Base-by-base conservation (phyloP, 1,284 basidiomycete species). In the Chalciporus sp. region DNA sequence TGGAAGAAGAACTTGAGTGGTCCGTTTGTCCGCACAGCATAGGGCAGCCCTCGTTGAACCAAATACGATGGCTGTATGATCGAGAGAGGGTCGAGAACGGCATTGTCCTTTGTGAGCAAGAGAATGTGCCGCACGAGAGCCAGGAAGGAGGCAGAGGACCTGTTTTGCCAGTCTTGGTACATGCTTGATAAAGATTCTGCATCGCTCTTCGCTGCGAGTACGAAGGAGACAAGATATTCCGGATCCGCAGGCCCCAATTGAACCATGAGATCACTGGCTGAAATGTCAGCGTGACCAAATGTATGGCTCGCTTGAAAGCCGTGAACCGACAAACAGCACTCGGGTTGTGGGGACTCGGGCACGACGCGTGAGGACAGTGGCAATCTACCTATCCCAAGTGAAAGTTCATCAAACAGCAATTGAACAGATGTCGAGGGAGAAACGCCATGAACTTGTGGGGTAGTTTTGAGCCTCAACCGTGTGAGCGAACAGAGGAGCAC, bases 31-130 rank as follows among this genome's bases (percentile, higher is more conserved):
- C 91, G 86, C 42, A 92, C 65, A 40, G 75, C 67, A 48, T 84
- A 80, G 3, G 90, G 88, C 11, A 77, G 72, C 3, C 89, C 90
- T 48, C 76, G 78, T 66, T 91, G 90, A 27, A 93, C 81, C 39
- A 93, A 77, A 64, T 85, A 91, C 2, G 90, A 90, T 4, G 90
- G 89, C 48, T 90, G 90, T 42, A 84, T 90, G 42, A 85, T 84
- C 20, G 90, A 91, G 35, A 88, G 76, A 20, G 88, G 86, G 65
- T 94, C 90, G 8, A 88, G 76, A 26, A 83, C 71, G 4, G 79
- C 65, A n/a, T 76, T 70, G 28, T 78, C 70, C 33, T 72, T 72
- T 7, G 84, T 83, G 49, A 72, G 71, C 51, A 71, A 65, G 42
- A 90, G 73, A 46, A 88, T 77, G 31, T 72, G 70, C 52, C 71